Evolutionary conservation across 495 filamentous ascomycete genomes (phyloP).

Genomic region (Pseudoneurospora amorphoporcata): DNA sequence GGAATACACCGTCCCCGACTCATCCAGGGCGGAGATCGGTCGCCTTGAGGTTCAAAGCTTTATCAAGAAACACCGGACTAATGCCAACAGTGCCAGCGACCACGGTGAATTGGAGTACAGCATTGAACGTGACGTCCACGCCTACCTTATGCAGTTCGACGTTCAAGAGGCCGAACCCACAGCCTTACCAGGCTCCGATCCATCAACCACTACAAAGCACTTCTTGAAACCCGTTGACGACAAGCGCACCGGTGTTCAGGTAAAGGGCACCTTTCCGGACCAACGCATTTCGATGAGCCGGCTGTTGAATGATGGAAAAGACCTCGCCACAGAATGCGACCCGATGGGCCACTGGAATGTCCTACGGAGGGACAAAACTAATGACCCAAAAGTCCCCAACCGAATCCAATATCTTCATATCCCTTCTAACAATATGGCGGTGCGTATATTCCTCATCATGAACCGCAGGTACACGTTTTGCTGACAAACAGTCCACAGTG

Average conservation of each 20-base stretch:
- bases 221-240: slow-evolving; percentile 3
- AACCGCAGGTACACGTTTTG: neutral
- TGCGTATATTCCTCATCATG: neutral
- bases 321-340: neutral
- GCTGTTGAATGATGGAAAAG: neutral
- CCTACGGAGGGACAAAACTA: neutral
- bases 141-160: slow-evolving; percentile 6
- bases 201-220: neutral
- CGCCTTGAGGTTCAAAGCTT: neutral
- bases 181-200: neutral
- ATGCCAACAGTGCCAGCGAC: neutral
- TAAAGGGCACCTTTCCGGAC: slow-evolving; percentile 12
- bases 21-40: neutral
- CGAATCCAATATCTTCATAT: slow-evolving; percentile 11
- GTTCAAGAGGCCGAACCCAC: neutral
- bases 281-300: slow-evolving; percentile 4
- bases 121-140: slow-evolving; percentile 10
- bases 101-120: neutral
- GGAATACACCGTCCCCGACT: neutral
- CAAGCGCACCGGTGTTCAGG: neutral
- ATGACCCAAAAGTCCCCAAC: neutral
- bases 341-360: neutral
- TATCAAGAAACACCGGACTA: neutral
- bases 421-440: slow-evolving; percentile 14
- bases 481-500: neutral